These are phyloP conservation scores for Leccinum pachyderme DNA, from an alignment of 1,284 basidiomycete genomes.

Conservation along the genomic window DNA sequence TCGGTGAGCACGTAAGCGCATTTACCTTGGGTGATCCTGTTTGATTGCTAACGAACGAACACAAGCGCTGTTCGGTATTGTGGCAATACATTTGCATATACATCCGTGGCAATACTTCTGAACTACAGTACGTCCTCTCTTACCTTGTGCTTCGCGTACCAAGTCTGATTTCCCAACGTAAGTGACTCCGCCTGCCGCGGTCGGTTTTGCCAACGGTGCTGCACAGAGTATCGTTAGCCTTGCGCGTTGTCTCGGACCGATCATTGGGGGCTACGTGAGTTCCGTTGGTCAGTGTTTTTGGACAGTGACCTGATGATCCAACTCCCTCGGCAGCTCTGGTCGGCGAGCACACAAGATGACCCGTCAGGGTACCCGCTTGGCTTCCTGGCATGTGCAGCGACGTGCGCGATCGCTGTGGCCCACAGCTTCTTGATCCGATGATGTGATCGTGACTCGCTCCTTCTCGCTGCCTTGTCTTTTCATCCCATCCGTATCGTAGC, in stretches of 20 bases:
- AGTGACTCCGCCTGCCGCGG: conserved; percentile 79
- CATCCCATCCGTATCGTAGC: not conserved
- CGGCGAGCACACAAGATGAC: conserved; percentile 62
- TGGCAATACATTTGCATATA: conserved; percentile 76
- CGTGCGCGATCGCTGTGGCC: conserved; percentile 59
- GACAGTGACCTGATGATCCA: not conserved
- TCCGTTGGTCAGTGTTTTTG: not conserved
- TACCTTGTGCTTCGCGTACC: not conserved
- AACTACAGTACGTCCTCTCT: conserved; percentile 64
- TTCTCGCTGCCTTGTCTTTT: not conserved
- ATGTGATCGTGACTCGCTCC: not conserved
- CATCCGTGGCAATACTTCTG: conserved; percentile 72
- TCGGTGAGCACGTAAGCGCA: conserved; percentile 68
- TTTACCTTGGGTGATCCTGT: not conserved
- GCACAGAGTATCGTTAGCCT: conserved; percentile 83
- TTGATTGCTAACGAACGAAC: conserved; percentile 9
- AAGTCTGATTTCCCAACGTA: conserved; percentile 26
- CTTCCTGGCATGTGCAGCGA: conserved; percentile 62
- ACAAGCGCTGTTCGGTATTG: conserved; percentile 70
- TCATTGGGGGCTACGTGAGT: conserved; percentile 75
- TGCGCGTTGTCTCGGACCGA: conserved; percentile 73
- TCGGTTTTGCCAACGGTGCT: conserved; percentile 77
- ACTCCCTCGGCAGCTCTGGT: conserved; percentile 60
- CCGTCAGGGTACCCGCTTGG: conserved; percentile 72
- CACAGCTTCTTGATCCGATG: conserved; percentile 74